Evolutionary conservation across 805 yeast genomes (phyloP), one percentile per base, ranked within the genome.

Genomic region (Tanozyma kutaoensis): DNA sequence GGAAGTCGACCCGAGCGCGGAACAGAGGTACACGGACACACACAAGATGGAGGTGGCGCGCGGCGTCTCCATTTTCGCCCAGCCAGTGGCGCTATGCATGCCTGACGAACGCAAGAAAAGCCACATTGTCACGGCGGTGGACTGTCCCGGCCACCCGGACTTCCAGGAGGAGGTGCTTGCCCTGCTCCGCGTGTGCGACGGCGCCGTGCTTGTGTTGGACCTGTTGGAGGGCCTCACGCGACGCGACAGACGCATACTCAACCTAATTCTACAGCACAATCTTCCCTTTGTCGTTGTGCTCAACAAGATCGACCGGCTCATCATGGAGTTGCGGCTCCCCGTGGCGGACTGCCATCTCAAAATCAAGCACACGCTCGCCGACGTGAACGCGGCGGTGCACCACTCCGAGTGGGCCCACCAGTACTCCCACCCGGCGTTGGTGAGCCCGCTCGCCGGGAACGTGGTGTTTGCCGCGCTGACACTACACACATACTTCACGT

Each of bases 121-220:
- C 0, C 50, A 55, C 12, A 68, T 70, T 0, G 40, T 75, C 13
- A 81, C 78, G 41, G 34, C 86, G 1, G 37, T 84, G 1, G 99
- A 93, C 42, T 60, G 94, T 0, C 99, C 99, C 0, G 99, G 99
- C 0, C 97, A 91, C 49, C 66, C 69, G 0, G 76, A 84, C 42
- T 91, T 91, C 42, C 52, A 61, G 16, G 95, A 84, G 43, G 96
- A 91, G 38, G 52, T 71, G 4, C 62, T 70, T 0, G 62, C 69
- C 0, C 66, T 79, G 0, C 47, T 74, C 8, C 48, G 69, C 14
- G 56, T 75, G 0, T 65, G 67, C 0, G 96, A 91, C 36, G 70
- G 76, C 2, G 70, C 69, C 0, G 52, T 76, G 0, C 47, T 85
- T 2, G 79, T 82, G 1, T 59, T 88, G n/a, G 98, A 91, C 46